Evolutionary conservation across 1,139 yeast species (phyloP), one percentile per base, ranked within the genome.

Genomic region (Blastobotrys ciferrii): DNA sequence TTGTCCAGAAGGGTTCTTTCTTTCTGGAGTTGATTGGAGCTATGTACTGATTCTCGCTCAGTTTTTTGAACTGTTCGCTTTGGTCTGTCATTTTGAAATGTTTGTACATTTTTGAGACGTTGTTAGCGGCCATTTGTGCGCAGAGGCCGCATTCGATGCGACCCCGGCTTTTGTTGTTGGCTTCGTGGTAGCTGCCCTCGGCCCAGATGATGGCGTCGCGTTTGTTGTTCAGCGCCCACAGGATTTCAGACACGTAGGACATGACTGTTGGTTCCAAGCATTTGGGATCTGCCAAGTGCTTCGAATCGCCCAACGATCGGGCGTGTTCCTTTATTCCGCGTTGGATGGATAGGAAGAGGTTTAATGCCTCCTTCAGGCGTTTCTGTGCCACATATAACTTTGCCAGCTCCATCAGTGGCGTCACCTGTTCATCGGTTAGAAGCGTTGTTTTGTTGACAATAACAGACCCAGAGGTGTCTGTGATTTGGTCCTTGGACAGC

Each of bases 121-220:
- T 71, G 19, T 55, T 52, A 45, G 73, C 66, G 4, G 73, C 67
- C 54, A 68, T 60, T 50, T 68, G 67, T 2, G 76, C 68, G 36
- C 75, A 67, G 42, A 67, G 62, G 2, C 76, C 76, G 46, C 74
- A 64, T 49, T 72, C 73, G 32, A 61, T 64, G 38, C 68, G 65
- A 18, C 64, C 60, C 15, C 63, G 60, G n/a, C 69, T 58, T 42
- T 59, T 55, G 25, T 65, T 55, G 46, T 59, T 62, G 0, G 77
- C 57, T 18, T 64, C 65, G 32, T 62, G 58, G 20, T 71, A 71
- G 14, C 74, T 76, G 46, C 80, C 81, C 61, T 82, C 83, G 7
- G 80, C 78, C 83, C 87, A 81, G 14, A 80, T 72, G 32, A 82
- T 70, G 0, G 89, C 85, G 51, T 78, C 78, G 35, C 70, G 61